Evolutionary conservation across 169 alveolate genomes (phyloP).

Genomic region (Plasmodium knowlesi): DNA sequence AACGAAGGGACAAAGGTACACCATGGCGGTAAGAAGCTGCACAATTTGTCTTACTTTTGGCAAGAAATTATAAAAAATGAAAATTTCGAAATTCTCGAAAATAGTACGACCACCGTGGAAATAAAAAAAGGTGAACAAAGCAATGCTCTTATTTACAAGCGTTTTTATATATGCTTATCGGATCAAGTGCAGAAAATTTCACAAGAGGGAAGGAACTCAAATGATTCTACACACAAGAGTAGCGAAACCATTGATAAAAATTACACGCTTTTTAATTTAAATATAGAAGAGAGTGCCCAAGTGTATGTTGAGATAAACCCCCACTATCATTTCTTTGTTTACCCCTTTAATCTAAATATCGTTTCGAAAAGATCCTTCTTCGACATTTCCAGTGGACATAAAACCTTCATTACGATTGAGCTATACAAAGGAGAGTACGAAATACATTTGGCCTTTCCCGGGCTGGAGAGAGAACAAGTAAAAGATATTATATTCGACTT

Average conservation of each 20-base stretch:
- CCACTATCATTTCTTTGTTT: slow-evolving; percentile 42
- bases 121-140: not conserved
- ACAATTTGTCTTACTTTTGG: not conserved
- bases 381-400: slow-evolving; percentile 9
- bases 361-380: slow-evolving; percentile 6
- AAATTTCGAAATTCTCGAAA: not conserved
- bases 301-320: slow-evolving; percentile 54
- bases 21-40: not conserved
- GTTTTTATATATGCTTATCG: slow-evolving; percentile 19
- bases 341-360: slow-evolving; percentile 25
- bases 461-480: not conserved
- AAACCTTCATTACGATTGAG: slow-evolving; percentile 4
- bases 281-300: not conserved
- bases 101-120: not conserved
- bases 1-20: not conserved
- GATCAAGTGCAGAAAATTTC: not conserved
- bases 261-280: not conserved
- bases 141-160: slow-evolving; percentile 16
- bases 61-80: slow-evolving; percentile 1
- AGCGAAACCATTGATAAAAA: not conserved
- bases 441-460: not conserved
- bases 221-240: not conserved
- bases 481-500: slow-evolving; percentile 37
- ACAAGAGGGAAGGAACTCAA: not conserved
- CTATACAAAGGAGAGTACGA: slow-evolving; percentile 28